Conservation (phyloP, 129 eudicot genomes). For the Artemisia annua region DNA sequence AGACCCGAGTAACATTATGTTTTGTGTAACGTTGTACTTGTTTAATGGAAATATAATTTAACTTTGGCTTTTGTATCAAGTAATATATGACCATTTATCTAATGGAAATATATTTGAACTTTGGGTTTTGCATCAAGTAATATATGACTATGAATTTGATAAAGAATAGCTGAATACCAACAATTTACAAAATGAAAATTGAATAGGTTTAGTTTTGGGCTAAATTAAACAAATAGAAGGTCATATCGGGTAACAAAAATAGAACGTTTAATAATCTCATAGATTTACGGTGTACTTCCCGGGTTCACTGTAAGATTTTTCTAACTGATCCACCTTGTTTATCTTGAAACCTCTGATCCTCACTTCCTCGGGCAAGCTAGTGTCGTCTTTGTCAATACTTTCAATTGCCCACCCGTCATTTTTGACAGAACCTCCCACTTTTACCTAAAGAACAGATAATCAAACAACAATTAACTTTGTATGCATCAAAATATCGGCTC, state of each 20-base stretch:
- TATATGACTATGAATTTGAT: background rate
- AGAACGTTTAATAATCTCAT: slow-evolving; percentile 31
- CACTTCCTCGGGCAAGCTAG: slow-evolving; percentile 65
- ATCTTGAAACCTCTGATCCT: slow-evolving; percentile 86
- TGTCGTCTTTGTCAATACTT: slow-evolving; percentile 63
- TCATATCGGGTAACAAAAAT: too few species aligned
- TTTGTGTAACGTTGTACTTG: slow-evolving; percentile 1
- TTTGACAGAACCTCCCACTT: slow-evolving; percentile 63
- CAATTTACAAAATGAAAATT: background rate
- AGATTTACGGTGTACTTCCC: slow-evolving; percentile 63
- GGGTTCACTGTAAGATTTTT: slow-evolving; percentile 52
- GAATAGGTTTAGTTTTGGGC: background rate
- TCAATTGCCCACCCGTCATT: slow-evolving; percentile 85
- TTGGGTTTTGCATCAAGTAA: slow-evolving; percentile 3
- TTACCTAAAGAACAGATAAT: slow-evolving; percentile 48
- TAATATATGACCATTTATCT: background rate
- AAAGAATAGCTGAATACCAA: background rate
- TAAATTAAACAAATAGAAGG: background rate
- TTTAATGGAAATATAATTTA: background rate
- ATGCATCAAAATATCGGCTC: background rate
- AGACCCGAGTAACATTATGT: slow-evolving; percentile 41
- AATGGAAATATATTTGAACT: background rate
- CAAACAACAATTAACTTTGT: background rate
- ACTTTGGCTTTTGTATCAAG: slow-evolving; percentile 2
- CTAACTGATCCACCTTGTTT: slow-evolving; percentile 78